Conservation (phyloP, 768 basidiomycete species). For the Phanerochaete sordida region DNA sequence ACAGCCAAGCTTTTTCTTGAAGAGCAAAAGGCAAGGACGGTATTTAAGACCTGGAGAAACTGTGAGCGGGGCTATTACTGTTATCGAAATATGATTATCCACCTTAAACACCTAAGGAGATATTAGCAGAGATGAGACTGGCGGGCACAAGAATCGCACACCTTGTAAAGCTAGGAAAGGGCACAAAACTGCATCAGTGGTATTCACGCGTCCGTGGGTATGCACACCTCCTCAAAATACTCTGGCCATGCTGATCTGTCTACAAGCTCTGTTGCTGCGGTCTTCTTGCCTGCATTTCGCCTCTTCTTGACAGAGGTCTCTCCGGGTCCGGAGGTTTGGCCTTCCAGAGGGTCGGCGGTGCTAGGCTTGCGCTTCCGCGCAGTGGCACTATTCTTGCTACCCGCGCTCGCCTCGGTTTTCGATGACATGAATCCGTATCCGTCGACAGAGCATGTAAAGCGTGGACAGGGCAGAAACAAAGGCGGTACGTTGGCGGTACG, state of each 20-base stretch:
- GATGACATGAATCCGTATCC: too few relatives aligned
- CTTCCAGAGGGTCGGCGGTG: neutral
- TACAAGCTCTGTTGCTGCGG: neutral
- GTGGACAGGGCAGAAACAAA: too few relatives aligned
- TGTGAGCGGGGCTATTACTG: neutral
- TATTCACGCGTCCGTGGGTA: neutral
- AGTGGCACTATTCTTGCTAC: neutral
- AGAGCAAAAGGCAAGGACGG: conserved; percentile 84
- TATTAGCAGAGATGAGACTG: neutral
- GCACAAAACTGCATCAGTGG: neutral
- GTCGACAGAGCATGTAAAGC: too few relatives aligned
- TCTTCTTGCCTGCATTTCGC: neutral
- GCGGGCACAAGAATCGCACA: conserved; percentile 23
- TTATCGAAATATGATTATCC: too few relatives aligned
- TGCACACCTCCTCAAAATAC: conserved; percentile 23
- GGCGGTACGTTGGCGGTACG: too few relatives aligned
- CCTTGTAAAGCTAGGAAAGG: conserved; percentile 51
- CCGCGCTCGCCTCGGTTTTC: neutral
- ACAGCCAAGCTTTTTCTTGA: conserved; percentile 76
- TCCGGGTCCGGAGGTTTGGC: neutral
- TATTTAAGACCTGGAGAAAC: conserved; percentile 68
- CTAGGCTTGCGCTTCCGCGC: neutral
- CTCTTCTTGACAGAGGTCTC: neutral
- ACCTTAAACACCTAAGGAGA: conserved; percentile 50
- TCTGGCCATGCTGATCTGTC: conserved; percentile 23